A percentile compares a stretch with the other conserved stretches of the same genome.
Evolutionary conservation across 1,284 basidiomycete genomes (phyloP).

Genomic region (Ustilago trichophora): DNA sequence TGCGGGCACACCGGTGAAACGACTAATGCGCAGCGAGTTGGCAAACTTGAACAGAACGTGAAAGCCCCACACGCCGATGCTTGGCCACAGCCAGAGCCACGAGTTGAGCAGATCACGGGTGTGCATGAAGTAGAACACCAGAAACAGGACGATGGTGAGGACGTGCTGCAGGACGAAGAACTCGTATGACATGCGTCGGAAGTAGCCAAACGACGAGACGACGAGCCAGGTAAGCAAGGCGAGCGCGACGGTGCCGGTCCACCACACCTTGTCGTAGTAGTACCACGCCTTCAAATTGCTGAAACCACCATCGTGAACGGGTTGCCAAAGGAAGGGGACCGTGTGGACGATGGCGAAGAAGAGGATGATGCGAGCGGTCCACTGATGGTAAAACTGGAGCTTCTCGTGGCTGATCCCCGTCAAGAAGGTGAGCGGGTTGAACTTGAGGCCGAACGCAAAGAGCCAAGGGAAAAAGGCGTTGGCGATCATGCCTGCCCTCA

Average conservation of each 20-base stretch:
- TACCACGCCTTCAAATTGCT: constrained; percentile 42
- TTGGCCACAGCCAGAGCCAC: constrained; percentile 49
- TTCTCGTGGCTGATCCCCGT: constrained; percentile 58
- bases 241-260: constrained; percentile 52
- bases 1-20: constrained; percentile 24
- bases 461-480: constrained; percentile 59
- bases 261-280: constrained; percentile 46
- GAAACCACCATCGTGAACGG: constrained; percentile 49
- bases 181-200: constrained; percentile 57
- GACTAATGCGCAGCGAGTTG: constrained; percentile 23
- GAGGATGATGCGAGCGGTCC: constrained; percentile 53
- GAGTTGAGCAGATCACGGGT: constrained; percentile 34
- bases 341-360: constrained; percentile 59
- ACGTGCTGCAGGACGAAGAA: constrained; percentile 63
- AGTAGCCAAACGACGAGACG: constrained; percentile 37
- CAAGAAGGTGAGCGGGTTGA: constrained; percentile 60
- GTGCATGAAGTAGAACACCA: constrained; percentile 57
- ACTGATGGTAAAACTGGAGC: constrained; percentile 64
- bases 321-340: constrained; percentile 56
- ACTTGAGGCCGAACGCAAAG: constrained; percentile 51
- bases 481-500: constrained; percentile 59
- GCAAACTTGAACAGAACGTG: constrained; percentile 48
- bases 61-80: constrained; percentile 39
- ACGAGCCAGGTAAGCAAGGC: constrained; percentile 46
- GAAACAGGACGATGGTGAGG: constrained; percentile 42